Percentiles rank a stretch among this genome's conserved stretches.
phyloP scores from a whole-genome alignment of 2,329 filamentous ascomycete genomes.

The Neofusicoccum ribis region DNA sequence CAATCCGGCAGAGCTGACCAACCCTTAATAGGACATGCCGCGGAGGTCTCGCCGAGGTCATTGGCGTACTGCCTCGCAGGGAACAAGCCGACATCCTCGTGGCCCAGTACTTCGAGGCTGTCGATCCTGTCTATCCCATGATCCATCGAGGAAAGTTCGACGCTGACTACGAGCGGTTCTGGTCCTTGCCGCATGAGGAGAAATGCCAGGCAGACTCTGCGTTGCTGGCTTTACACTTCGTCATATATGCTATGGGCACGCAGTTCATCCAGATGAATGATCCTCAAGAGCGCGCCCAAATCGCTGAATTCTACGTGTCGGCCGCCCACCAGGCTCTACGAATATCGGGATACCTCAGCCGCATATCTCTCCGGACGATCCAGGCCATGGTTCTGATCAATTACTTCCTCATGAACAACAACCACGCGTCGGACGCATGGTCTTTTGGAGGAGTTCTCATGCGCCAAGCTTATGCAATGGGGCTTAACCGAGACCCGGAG shows the following conservation, averaged over 20 bases:
- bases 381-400: constrained; percentile 81
- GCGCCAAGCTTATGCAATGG: constrained; percentile 79
- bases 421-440: constrained; percentile 80
- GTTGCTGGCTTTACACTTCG: constrained; percentile 71
- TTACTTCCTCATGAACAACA: constrained; percentile 84
- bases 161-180: constrained; percentile 76
- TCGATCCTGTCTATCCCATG: constrained; percentile 81
- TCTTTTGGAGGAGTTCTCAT: constrained; percentile 77
- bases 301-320: constrained; percentile 79
- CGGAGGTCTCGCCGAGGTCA: constrained; percentile 72
- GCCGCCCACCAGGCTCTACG: constrained; percentile 76
- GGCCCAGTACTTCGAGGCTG: constrained; percentile 56
- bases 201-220: constrained; percentile 65
- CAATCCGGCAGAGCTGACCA: neutral
- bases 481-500: constrained; percentile 76
- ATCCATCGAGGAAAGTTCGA: constrained; percentile 74
- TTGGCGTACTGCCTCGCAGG: constrained; percentile 73
- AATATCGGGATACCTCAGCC: constrained; percentile 74
- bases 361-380: constrained; percentile 69
- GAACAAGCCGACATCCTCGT: constrained; percentile 71
- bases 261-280: constrained; percentile 67
- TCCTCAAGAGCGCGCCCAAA: constrained; percentile 66
- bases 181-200: constrained; percentile 61
- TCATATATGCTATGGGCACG: constrained; percentile 75
- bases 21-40: constrained; percentile 56